phyloP scores from a whole-genome alignment of 306 rosid species.

The Medicago lupulina region DNA sequence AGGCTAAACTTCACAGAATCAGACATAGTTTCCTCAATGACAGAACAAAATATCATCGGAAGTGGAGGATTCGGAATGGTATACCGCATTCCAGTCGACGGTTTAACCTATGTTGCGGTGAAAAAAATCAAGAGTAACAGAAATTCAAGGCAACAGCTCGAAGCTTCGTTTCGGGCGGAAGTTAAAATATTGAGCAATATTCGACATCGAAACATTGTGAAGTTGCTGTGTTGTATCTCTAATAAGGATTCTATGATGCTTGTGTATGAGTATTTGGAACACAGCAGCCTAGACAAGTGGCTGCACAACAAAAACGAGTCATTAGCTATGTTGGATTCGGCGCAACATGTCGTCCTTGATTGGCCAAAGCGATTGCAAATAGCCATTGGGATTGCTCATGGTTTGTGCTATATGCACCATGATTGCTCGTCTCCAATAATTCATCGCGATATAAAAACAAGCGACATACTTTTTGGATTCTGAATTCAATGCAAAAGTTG shows the following conservation, averaged over 20 bases:
- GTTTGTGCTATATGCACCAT: constrained; percentile 87
- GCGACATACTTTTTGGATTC: constrained; percentile 77
- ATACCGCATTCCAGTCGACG: constrained; percentile 55
- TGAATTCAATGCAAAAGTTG: constrained; percentile 74
- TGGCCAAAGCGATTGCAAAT: constrained; percentile 75
- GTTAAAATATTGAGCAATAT: constrained; percentile 69
- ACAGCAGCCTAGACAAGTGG: constrained; percentile 79
- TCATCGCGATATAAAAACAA: constrained; percentile 80
- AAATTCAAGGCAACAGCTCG: constrained; percentile 64
- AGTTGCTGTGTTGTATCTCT: constrained; percentile 68
- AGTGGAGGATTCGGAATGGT: constrained; percentile 84
- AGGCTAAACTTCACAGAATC: constrained; percentile 62
- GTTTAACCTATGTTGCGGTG: constrained; percentile 59
- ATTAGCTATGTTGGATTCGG: constrained; percentile 35
- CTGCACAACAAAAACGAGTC: constrained; percentile 49
- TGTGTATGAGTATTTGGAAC: constrained; percentile 71
- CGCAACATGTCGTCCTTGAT: constrained; percentile 36
- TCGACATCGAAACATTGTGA: constrained; percentile 81
- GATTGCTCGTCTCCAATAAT: constrained; percentile 64
- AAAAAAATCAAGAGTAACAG: constrained; percentile 60
- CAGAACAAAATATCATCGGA: constrained; percentile 64
- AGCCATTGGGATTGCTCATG: constrained; percentile 74
- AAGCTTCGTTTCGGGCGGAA: constrained; percentile 71
- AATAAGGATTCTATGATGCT: constrained; percentile 67
- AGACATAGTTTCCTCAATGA: constrained; percentile 54